These are phyloP conservation scores for Suillus sp. DNA, from an alignment of 768 basidiomycete genomes.

Conservation along the genomic window DNA sequence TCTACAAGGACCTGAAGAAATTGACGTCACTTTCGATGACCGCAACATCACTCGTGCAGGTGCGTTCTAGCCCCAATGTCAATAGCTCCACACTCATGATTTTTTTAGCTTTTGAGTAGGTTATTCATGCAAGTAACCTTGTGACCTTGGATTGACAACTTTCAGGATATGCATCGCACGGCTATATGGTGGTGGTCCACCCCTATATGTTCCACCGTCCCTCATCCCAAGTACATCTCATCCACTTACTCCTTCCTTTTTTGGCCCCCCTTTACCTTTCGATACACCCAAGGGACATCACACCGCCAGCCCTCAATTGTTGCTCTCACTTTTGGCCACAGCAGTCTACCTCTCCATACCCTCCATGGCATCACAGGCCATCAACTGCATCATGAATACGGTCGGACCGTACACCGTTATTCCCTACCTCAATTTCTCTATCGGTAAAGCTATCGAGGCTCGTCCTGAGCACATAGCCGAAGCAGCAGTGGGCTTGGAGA, in stretches of 20 bases:
- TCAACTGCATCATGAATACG: slow-evolving; percentile 69
- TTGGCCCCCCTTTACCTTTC: slow-evolving; percentile 27
- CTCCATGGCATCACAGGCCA: slow-evolving; percentile 69
- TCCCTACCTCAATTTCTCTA: slow-evolving; percentile 80
- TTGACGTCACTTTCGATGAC: slow-evolving; percentile 79
- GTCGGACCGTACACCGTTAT: slow-evolving; percentile 78
- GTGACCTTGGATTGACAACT: slow-evolving; percentile 17
- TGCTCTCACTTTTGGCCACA: slow-evolving; percentile 86
- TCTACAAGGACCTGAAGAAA: slow-evolving; percentile 47
- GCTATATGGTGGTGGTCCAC: slow-evolving; percentile 85
- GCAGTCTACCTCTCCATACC: slow-evolving; percentile 86
- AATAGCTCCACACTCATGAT: slow-evolving; percentile 17
- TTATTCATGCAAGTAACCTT: slow-evolving; percentile 19
- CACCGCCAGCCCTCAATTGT: slow-evolving; percentile 75
- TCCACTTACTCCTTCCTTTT: slow-evolving; percentile 74
- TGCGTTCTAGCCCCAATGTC: slow-evolving; percentile 36
- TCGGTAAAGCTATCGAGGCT: slow-evolving; percentile 63
- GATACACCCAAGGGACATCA: slow-evolving; percentile 58
- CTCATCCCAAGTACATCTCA: slow-evolving; percentile 64
- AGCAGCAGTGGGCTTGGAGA: slow-evolving; percentile 72
- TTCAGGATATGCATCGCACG: slow-evolving; percentile 80
- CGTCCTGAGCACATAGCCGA: slow-evolving; percentile 46
- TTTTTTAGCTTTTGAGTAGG: slow-evolving; percentile 85
- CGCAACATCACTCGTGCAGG: slow-evolving; percentile 87
- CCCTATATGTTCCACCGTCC: slow-evolving; percentile 63